Base-by-base conservation (phyloP, 164 flowering plant species). In the Aristolochia fimbriata region DNA sequence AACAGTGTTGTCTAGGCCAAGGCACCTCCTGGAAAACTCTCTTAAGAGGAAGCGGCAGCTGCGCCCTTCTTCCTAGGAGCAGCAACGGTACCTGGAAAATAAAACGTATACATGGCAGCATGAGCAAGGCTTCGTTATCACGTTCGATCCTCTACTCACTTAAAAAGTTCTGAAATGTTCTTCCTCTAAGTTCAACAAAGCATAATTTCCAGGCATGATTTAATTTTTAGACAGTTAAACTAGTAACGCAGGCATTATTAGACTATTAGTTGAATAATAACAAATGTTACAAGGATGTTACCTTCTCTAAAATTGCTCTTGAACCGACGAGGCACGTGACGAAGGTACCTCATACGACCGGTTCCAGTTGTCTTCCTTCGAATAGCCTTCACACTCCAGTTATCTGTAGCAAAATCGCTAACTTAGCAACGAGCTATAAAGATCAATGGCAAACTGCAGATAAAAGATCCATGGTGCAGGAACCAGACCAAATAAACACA, bases 231-330 rank as follows among this genome's bases (percentile, higher is more conserved):
- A 33, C 20, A 47, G 41, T 13, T 11, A 11, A 45, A 9, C 47
- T 31, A 20, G 13, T 3, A 20, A 27, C 9, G 23, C 17, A 51
- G 13, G 30, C 24, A 0, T 14, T 23, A 4, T 6, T 27, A 31
- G 14, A 12, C 17, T 24, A 19, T 47, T 24, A 24, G 17, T 14
- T 20, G 4, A 19, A 51, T 17, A 19, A 17, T 21, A 13, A 22
- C 5, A 27, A 20, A 13, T 20, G 15, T 23, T 22, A 33, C 12
- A 15, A 22, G 15, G 10, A 15, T 16, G 27, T 55, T 60, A 67
- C 77, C 77, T 61, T 74, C 77, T 67, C 77, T 67, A 58, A 74
- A 74, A 30, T 65, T 65, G 47, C 74, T 70, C 77, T 74, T 74
- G 69, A 74, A 74, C 47, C 77, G 52, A 25, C 73, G 69, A 20